phyloP scores from a whole-genome alignment of 306 rosid genomes.

The Calophaca sinica region DNA sequence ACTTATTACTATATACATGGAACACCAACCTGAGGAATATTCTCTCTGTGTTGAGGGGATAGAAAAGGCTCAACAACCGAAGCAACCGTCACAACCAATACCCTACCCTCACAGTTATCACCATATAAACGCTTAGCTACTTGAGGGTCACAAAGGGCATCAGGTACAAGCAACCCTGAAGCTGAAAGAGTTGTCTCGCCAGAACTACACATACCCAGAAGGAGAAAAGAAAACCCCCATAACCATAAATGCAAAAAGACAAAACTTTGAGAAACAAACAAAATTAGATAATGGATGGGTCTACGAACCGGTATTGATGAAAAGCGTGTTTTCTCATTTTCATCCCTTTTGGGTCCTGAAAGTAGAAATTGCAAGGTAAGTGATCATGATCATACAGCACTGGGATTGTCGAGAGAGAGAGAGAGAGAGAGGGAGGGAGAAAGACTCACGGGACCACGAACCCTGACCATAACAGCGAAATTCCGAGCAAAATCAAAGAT shows the following conservation, averaged over 20 bases:
- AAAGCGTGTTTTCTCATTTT: slow-evolving; percentile 94
- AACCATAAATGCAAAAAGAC: neutral
- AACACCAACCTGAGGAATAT: slow-evolving; percentile 61
- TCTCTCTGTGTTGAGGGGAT: slow-evolving; percentile 64
- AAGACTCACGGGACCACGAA: slow-evolving; percentile 85
- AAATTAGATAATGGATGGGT: neutral
- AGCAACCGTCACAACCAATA: slow-evolving; percentile 77
- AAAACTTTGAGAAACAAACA: slow-evolving; percentile 18
- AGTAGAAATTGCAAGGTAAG: slow-evolving; percentile 21
- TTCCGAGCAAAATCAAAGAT: slow-evolving; percentile 72
- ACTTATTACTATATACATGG: neutral
- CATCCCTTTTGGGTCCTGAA: slow-evolving; percentile 95
- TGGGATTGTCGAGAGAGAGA: slow-evolving; percentile 9
- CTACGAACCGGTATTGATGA: slow-evolving; percentile 78
- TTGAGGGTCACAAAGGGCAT: slow-evolving; percentile 62
- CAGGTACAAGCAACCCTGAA: slow-evolving; percentile 86
- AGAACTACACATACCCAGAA: slow-evolving; percentile 64
- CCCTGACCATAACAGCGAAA: slow-evolving; percentile 85
- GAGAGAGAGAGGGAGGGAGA: slow-evolving; percentile 7
- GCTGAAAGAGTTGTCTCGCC: slow-evolving; percentile 94
- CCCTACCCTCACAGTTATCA: slow-evolving; percentile 53
- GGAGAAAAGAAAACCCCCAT: slow-evolving; percentile 24
- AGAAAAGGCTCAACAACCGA: slow-evolving; percentile 93
- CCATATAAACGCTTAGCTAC: slow-evolving; percentile 60
- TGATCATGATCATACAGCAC: slow-evolving; percentile 11